Percentiles rank a stretch among this genome's conserved stretches.
These are phyloP conservation scores for Daldinia eschscholtzii DNA, from an alignment of 2,329 filamentous ascomycete species.

Conservation along the genomic window DNA sequence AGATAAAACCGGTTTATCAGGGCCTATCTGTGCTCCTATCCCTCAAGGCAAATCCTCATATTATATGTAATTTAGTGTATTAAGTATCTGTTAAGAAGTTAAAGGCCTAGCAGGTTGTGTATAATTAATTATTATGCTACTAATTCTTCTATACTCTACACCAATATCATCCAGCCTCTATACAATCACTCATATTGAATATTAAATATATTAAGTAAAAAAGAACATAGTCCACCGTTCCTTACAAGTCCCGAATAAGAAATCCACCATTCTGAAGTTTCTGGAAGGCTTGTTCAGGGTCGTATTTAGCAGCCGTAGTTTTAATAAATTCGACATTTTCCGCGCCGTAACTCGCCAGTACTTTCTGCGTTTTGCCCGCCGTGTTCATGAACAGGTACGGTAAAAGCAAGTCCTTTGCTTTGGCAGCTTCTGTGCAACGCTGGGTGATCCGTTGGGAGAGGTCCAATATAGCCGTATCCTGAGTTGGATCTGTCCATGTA, in stretches of 20 bases:
- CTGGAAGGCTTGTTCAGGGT: slow-evolving; percentile 41
- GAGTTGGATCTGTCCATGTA: slow-evolving; percentile 36
- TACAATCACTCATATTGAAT: slow-evolving; percentile 4
- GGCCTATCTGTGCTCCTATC: not conserved
- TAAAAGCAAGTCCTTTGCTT: slow-evolving; percentile 28
- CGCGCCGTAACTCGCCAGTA: slow-evolving; percentile 38
- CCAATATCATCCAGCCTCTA: slow-evolving; percentile 10
- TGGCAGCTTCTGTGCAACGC: slow-evolving; percentile 30
- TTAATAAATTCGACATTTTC: slow-evolving; percentile 40
- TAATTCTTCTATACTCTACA: slow-evolving; percentile 13
- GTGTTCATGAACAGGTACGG: slow-evolving; percentile 44
- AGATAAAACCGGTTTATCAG: not conserved
- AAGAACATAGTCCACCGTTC: not conserved
- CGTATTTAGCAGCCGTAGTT: slow-evolving; percentile 41
- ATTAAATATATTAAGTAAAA: slow-evolving; percentile 12
- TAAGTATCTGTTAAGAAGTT: not conserved
- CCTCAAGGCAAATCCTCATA: not conserved
- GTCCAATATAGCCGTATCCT: slow-evolving; percentile 36
- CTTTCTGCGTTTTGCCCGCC: slow-evolving; percentile 36
- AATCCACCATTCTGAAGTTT: slow-evolving; percentile 42
- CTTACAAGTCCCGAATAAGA: slow-evolving; percentile 38
- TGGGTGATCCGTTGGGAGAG: slow-evolving; percentile 36
- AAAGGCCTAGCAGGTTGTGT: no score
- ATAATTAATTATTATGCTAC: slow-evolving; percentile 19
- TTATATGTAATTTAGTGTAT: not conserved